These are phyloP conservation scores for Zelonia costaricensis DNA, from an alignment of 208 protist species.

Conservation along the genomic window DNA sequence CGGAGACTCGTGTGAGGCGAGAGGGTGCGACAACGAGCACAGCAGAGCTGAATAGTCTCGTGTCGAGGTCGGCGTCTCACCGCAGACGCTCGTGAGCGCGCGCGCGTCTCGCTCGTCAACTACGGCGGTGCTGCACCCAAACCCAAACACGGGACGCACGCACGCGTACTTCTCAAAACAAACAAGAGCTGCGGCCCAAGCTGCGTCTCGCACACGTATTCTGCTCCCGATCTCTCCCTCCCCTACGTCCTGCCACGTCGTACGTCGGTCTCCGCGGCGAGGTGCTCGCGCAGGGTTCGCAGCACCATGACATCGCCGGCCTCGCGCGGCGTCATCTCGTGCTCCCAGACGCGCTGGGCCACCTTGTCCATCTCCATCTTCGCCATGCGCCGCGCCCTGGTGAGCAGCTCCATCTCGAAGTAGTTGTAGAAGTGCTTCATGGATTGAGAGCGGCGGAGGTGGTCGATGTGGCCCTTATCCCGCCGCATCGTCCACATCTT, in stretches of 20 bases:
- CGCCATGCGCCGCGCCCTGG: conserved; percentile 39
- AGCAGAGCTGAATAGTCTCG: too few species aligned
- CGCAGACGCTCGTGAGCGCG: too few species aligned
- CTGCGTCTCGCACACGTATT: too few species aligned
- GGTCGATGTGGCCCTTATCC: conserved; percentile 33
- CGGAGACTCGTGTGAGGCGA: too few species aligned
- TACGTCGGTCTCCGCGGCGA: conserved; percentile 3
- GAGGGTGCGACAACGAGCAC: too few species aligned
- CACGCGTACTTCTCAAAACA: too few species aligned
- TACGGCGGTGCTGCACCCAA: too few species aligned
- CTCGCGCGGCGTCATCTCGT: conserved; percentile 43
- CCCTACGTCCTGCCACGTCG: not conserved
- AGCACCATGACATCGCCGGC: conserved; percentile 40
- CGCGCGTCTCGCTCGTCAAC: too few species aligned
- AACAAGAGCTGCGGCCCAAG: too few species aligned
- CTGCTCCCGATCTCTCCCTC: not conserved
- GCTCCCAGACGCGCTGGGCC: conserved; percentile 30
- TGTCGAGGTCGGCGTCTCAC: too few species aligned
- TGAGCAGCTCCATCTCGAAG: conserved; percentile 53
- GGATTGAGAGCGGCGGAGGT: conserved; percentile 37
- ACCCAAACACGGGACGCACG: too few species aligned
- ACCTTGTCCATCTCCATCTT: conserved; percentile 28
- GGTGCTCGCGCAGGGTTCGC: conserved; percentile 24
- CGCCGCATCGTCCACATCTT: conserved; percentile 36
- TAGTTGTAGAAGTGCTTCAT: conserved; percentile 57